Percentiles rank a stretch among this genome's conserved stretches.
Conservation (phyloP, 78 protist genomes). For the Monosiga brevicollis region DNA sequence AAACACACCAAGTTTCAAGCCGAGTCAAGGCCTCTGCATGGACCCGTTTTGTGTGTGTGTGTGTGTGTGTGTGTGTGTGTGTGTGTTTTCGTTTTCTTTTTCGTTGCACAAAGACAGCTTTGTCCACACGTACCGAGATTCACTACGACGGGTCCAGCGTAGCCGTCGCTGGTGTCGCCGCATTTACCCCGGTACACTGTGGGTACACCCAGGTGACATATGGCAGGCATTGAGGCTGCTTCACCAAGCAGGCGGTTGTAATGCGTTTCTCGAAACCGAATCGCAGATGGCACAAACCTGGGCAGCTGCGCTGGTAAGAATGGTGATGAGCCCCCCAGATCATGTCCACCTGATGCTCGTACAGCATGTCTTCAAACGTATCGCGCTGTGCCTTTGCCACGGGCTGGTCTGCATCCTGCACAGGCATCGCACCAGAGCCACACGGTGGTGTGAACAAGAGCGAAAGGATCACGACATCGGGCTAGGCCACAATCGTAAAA, state of each 20-base stretch:
- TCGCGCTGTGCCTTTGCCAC: not conserved
- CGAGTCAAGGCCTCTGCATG: too few species aligned
- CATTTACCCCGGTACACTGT: not conserved
- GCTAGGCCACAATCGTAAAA: too few species aligned
- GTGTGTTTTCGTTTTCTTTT: too few species aligned
- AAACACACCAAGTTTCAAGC: too few species aligned
- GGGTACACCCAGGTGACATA: not conserved
- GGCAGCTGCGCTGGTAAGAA: conserved; percentile 10
- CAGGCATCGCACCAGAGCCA: not conserved
- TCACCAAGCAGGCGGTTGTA: not conserved
- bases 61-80: too few species aligned
- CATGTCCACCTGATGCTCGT: not conserved
- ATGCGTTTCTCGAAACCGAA: not conserved
- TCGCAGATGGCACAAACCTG: not conserved
- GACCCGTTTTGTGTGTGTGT: too few species aligned
- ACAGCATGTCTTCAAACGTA: not conserved
- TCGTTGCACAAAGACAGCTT: too few species aligned
- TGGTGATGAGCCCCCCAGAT: not conserved
- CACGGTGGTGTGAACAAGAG: not conserved
- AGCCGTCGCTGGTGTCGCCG: not conserved
- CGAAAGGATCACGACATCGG: too few species aligned
- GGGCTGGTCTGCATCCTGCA: not conserved
- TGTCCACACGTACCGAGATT: too few species aligned
- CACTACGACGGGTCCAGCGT: not conserved
- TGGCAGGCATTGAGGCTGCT: too few species aligned